Conservation (phyloP, 106 monocot genomes). For the Gastrodia elata region DNA sequence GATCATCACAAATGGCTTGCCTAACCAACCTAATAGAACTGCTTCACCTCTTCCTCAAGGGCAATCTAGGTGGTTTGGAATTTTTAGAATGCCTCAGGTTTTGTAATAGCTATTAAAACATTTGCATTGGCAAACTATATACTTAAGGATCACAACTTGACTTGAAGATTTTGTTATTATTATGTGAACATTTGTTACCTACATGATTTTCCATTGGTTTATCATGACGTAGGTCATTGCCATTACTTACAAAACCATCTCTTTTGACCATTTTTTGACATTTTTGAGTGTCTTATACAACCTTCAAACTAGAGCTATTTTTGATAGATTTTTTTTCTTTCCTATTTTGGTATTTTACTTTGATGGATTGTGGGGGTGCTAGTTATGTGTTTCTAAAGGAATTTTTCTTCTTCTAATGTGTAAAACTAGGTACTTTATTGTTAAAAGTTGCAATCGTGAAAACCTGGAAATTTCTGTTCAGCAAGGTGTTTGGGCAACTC, state of each 20-base stretch:
- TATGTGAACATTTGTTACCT: not conserved
- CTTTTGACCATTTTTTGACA: not conserved
- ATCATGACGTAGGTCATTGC: not conserved
- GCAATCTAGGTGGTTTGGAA: conserved; percentile 98
- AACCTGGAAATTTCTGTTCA: conserved; percentile 99
- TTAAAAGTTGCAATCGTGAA: conserved; percentile 99
- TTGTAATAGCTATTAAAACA: conserved; percentile 28
- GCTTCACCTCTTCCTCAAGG: conserved; percentile 94
- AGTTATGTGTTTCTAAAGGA: conserved; percentile 18
- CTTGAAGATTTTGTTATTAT: too few species aligned
- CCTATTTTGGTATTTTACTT: conserved; percentile 6
- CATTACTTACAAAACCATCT: not conserved
- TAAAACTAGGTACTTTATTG: conserved; percentile 94
- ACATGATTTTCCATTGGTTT: not conserved
- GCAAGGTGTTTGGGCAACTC: conserved; percentile 99
- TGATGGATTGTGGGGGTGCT: conserved; percentile 8
- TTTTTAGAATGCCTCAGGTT: conserved; percentile 46
- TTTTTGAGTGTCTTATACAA: not conserved
- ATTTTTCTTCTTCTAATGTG: conserved; percentile 20
- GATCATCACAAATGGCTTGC: conserved; percentile 46
- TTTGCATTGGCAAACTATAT: conserved; percentile 20
- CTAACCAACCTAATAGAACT: conserved; percentile 49
- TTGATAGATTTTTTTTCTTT: not conserved
- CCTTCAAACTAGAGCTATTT: not conserved
- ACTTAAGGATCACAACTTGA: conserved; percentile 28